phyloP scores from a whole-genome alignment of 169 alveolate genomes.

The Plasmodium chabaudi region DNA sequence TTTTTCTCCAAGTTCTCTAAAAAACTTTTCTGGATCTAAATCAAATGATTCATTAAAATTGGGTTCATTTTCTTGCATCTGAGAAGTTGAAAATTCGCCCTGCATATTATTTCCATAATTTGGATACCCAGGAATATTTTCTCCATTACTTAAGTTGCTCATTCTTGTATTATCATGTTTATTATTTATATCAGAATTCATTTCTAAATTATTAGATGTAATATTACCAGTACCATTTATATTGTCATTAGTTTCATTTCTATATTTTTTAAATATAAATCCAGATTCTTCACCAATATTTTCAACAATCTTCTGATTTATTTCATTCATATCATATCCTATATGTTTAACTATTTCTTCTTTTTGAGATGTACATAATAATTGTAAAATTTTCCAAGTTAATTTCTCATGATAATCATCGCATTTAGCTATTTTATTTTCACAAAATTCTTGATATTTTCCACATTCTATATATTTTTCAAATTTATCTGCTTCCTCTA shows the following conservation, averaged over 20 bases:
- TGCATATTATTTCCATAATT: neutral
- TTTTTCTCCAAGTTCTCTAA: constrained; percentile 80
- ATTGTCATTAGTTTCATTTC: constrained; percentile 2
- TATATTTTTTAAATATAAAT: constrained; percentile 42
- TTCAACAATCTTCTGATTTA: constrained; percentile 7
- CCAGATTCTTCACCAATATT: constrained; percentile 68
- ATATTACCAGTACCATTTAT: neutral
- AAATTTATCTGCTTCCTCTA: constrained; percentile 69
- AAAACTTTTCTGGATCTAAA: constrained; percentile 82
- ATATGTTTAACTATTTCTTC: constrained; percentile 57
- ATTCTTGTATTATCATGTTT: neutral
- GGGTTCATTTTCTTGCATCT: neutral
- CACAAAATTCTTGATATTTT: constrained; percentile 64
- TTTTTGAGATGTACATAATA: constrained; percentile 52
- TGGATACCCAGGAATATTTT: neutral
- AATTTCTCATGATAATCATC: constrained; percentile 73
- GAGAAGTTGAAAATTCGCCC: too few relatives aligned
- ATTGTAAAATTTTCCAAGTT: constrained; percentile 67
- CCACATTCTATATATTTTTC: constrained; percentile 66
- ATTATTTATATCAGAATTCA: neutral
- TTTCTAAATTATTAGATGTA: neutral
- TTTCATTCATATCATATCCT: constrained; percentile 64
- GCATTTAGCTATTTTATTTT: constrained; percentile 30
- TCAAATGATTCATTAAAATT: constrained; percentile 30
- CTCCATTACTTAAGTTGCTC: neutral